Percentiles rank a stretch among this genome's conserved stretches.
Evolutionary conservation across 2,329 filamentous ascomycete genomes (phyloP).

Genomic region (Cladosporium austrohemisphaericum): DNA sequence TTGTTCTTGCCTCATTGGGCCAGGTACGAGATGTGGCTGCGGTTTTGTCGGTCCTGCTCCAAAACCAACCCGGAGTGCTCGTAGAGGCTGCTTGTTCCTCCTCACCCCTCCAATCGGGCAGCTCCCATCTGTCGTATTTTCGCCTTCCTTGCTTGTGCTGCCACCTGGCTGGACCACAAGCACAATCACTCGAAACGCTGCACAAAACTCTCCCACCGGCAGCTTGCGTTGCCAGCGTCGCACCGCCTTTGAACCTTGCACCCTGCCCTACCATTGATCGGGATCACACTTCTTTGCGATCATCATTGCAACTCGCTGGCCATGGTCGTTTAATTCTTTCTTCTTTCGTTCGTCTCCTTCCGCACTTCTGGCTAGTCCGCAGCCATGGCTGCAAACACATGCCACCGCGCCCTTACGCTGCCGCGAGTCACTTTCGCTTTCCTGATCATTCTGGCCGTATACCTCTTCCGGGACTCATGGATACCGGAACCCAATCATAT

Average conservation of each 20-base stretch:
- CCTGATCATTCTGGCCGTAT: conserved; percentile 23
- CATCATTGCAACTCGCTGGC: background rate
- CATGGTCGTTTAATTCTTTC: conserved; percentile 4
- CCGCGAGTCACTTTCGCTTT: conserved; percentile 25
- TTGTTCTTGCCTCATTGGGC: background rate
- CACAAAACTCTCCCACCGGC: background rate
- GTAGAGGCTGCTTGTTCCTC: background rate
- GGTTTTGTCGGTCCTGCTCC: too few relatives aligned
- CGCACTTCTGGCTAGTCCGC: background rate
- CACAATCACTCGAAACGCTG: background rate
- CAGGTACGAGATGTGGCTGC: background rate
- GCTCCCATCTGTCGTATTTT: background rate
- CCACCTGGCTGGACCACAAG: background rate
- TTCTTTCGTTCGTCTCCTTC: background rate
- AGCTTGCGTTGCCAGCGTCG: conserved; percentile 1
- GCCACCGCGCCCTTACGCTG: conserved; percentile 22
- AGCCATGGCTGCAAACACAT: conserved; percentile 1
- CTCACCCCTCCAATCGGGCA: too few relatives aligned
- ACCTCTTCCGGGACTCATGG: conserved; percentile 27
- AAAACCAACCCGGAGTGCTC: background rate
- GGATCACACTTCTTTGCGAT: background rate
- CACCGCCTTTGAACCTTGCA: background rate
- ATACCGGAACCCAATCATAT: conserved; percentile 18
- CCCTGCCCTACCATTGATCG: background rate
- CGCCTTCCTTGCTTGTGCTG: background rate